These are phyloP conservation scores for Euphorbia lathyris DNA, from an alignment of 345 rosid species.

Conservation along the genomic window DNA sequence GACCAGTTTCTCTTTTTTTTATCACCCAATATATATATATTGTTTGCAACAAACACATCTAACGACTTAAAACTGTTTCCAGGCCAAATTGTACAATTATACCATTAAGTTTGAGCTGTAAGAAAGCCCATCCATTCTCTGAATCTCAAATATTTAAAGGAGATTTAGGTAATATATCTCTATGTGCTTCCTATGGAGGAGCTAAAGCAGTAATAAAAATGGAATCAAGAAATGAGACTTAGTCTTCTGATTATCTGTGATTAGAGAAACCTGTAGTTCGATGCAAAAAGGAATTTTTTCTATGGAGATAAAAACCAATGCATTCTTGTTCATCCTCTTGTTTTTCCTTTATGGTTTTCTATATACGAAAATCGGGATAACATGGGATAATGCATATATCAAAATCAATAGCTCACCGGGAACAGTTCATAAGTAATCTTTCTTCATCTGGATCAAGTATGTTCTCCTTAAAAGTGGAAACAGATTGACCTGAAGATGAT, in stretches of 20 bases:
- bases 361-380: background rate
- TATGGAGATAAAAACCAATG: no score
- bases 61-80: no score
- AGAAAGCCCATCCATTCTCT: background rate
- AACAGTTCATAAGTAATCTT: conserved; percentile 53
- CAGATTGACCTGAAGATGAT: conserved; percentile 37
- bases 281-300: background rate
- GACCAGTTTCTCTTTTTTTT: background rate
- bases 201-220: no score
- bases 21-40: no score
- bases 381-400: background rate
- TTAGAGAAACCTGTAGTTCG: background rate
- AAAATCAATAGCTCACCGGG: conserved; percentile 34
- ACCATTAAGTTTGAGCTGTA: no score
- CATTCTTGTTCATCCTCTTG: no score
- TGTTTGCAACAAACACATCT: no score
- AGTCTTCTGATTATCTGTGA: background rate
- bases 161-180: background rate
- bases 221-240: background rate
- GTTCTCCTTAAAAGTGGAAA: conserved; percentile 62
- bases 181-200: background rate
- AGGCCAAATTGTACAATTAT: no score
- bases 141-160: background rate
- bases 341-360: no score
- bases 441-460: conserved; percentile 83